Percentiles rank a stretch among this genome's conserved stretches.
phyloP scores from a whole-genome alignment of 2,329 filamentous ascomycete species.

The Penicillium sp. region DNA sequence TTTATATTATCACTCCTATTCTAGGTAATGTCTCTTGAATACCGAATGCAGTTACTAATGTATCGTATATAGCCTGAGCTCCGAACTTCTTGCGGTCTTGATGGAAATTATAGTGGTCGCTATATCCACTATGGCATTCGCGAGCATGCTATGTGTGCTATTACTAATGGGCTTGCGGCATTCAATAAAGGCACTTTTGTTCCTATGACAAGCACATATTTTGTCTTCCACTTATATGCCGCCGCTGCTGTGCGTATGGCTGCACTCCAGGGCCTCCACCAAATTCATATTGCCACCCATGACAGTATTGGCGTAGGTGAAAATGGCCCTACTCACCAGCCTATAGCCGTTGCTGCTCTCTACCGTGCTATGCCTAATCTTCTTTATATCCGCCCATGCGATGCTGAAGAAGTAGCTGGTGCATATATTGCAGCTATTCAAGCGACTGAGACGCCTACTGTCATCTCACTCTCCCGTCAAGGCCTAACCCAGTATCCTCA shows the following conservation, averaged over 20 bases:
- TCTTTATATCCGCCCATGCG: constrained; percentile 63
- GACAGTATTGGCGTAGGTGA: constrained; percentile 64
- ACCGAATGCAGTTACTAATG: too few species aligned
- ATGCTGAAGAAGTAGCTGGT: constrained; percentile 59
- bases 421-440: constrained; percentile 47
- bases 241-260: constrained; percentile 65
- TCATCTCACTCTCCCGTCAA: constrained; percentile 52
- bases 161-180: constrained; percentile 76
- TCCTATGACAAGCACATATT: constrained; percentile 63
- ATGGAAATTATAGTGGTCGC: constrained; percentile 53
- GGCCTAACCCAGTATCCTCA: constrained; percentile 43
- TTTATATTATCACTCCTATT: too few species aligned
- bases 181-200: constrained; percentile 60
- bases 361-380: constrained; percentile 68
- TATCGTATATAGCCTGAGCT: constrained; percentile 34
- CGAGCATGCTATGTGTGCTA: constrained; percentile 70
- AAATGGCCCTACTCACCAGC: constrained; percentile 67
- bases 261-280: constrained; percentile 58
- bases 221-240: constrained; percentile 66
- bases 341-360: constrained; percentile 60
- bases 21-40: too few species aligned
- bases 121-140: constrained; percentile 64
- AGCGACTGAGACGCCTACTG: constrained; percentile 43
- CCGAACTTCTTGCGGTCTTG: constrained; percentile 37
- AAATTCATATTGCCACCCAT: constrained; percentile 65